These are phyloP conservation scores for Boletellus ananiceps DNA, from an alignment of 768 basidiomycete species.

Conservation along the genomic window DNA sequence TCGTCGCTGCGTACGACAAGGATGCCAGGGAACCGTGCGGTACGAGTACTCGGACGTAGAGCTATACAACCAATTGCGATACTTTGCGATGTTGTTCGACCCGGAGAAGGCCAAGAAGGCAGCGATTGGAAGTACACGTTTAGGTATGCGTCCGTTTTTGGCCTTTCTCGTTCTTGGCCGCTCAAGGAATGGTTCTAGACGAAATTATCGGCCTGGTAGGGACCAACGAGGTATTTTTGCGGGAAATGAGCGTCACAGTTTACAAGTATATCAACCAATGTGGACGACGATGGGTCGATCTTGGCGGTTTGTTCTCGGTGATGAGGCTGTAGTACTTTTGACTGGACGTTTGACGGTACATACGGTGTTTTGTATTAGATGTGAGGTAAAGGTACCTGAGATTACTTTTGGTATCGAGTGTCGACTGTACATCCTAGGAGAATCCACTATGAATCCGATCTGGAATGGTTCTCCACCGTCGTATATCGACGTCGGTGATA, in stretches of 20 bases:
- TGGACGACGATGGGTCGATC: conserved; percentile 86
- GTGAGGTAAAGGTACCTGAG: conserved; percentile 1
- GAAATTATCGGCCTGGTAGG: conserved; percentile 46
- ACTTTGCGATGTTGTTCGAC: conserved; percentile 77
- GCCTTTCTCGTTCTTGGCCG: not conserved
- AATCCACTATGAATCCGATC: conserved; percentile 11
- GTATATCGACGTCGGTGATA: conserved; percentile 62
- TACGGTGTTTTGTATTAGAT: conserved; percentile 6
- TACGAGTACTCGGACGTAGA: conserved; percentile 75
- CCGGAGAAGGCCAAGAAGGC: conserved; percentile 53
- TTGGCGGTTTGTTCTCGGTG: conserved; percentile 74
- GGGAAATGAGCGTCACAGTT: conserved; percentile 51
- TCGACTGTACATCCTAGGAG: not conserved
- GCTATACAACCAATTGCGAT: conserved; percentile 88
- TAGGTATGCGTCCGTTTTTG: conserved; percentile 31
- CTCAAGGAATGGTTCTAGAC: conserved; percentile 37
- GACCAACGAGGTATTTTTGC: conserved; percentile 50
- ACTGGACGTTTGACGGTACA: not conserved
- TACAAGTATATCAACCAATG: conserved; percentile 82
- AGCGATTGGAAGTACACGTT: conserved; percentile 42
- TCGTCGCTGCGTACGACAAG: conserved; percentile 60
- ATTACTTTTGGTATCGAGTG: conserved; percentile 5
- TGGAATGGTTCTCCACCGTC: conserved; percentile 36
- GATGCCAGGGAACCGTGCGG: conserved; percentile 10
- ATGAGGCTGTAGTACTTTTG: conserved; percentile 50